Conservation (phyloP, 495 filamentous ascomycete species). For the Tuber aestivum region DNA sequence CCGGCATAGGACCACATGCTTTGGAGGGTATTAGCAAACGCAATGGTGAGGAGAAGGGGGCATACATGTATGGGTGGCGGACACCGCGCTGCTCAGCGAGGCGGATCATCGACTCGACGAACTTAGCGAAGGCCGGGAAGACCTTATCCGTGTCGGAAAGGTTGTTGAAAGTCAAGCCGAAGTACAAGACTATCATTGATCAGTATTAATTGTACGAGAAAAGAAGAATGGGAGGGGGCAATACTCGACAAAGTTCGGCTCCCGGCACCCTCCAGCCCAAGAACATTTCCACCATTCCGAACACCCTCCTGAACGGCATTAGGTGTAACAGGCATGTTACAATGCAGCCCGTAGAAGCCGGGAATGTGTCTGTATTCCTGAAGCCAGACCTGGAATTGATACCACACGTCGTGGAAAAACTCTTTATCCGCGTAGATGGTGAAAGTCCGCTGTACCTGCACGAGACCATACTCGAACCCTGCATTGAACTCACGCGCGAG, state of each 20-base stretch:
- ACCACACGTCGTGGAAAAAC: conserved; percentile 12
- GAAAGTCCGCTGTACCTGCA: conserved; percentile 19
- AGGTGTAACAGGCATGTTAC: conserved; percentile 21
- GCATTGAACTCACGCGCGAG: not conserved
- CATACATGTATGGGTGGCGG: not conserved
- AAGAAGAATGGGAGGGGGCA: not conserved
- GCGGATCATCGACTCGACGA: not conserved
- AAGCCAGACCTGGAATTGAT: conserved; percentile 8
- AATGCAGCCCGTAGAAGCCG: conserved; percentile 20
- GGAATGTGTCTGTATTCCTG: conserved; percentile 14
- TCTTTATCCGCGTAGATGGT: conserved; percentile 18
- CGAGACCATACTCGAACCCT: not conserved
- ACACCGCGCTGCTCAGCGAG: not conserved
- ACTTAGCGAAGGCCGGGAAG: not conserved
- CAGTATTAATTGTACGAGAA: not conserved
- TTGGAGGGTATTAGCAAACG: not conserved
- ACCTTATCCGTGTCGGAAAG: not conserved
- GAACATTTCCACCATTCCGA: not conserved
- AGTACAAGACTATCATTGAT: not conserved
- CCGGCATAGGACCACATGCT: conserved; percentile 40
- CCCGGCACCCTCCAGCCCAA: not conserved
- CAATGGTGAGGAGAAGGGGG: not conserved
- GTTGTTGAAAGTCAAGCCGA: not conserved
- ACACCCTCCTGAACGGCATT: not conserved
- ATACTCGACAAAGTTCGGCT: not conserved